Evolutionary conservation across 768 basidiomycete species (phyloP), one percentile per base, ranked within the genome.

Genomic region (Tricholoma terreum): DNA sequence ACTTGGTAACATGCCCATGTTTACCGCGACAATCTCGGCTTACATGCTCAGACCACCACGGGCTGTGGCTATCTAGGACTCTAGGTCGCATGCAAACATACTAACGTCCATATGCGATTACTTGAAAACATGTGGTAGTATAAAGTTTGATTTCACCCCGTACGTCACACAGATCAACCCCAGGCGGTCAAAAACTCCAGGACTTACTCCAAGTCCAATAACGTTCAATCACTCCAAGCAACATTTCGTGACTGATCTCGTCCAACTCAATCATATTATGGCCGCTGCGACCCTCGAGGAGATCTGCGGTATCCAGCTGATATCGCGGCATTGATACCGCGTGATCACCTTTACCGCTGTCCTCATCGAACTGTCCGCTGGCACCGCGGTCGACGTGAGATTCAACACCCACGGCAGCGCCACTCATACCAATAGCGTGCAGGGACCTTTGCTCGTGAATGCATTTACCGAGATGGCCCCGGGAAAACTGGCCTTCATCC

Each of bases 201-300:
- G 54, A 58, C 50, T 42, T 58, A 50, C 61, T 62, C 66, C 64
- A 69, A n/a, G 58, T 58, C 69, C 69, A 75, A 52, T 69, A 74
- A 48, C 69, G 68, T 55, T 78, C 77, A 15, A 75, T 66, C 3
- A 74, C 67, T 12, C 71, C 73, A 51, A 79, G 62, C 31, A 79
- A 52, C 73, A 78, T 77, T 48, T 65, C 68, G 57, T 73, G 72
- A 40, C 63, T 71, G 46, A 72, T 67, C 34, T 77, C 74, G 65
- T 78, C 76, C 42, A 75, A 58, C 50, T 66, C 61, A 19, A 64
- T 56, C 50, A 30, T 42, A n/a, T 42, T 54, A 30, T 57, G 57
- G 56, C 61, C 50, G 50, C 36, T 55, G 15, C 40, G 19, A 35
- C 43, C 62, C 33, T 61, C 55, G 51, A 36, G 36, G 35, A 36